Conservation (phyloP, 495 filamentous ascomycete species). For the Immersiella caudata region DNA sequence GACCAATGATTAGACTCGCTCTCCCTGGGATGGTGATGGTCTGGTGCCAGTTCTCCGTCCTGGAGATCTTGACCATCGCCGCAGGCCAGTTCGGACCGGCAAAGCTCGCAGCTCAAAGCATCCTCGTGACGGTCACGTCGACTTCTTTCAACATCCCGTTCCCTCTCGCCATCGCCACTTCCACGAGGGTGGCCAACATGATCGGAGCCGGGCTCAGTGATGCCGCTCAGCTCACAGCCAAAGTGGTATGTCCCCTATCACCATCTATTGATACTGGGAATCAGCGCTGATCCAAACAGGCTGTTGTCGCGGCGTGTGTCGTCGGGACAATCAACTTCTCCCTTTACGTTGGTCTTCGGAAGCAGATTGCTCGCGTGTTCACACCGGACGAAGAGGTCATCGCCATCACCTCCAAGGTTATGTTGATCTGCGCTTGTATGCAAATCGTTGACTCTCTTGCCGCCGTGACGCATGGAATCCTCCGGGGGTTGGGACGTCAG, state of each 20-base stretch:
- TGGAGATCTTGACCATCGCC: constrained; percentile 70
- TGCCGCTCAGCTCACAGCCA: constrained; percentile 64
- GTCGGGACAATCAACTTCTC: constrained; percentile 71
- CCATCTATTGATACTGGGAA: neutral
- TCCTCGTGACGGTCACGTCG: constrained; percentile 50
- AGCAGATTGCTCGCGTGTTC: constrained; percentile 68
- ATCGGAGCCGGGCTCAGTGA: constrained; percentile 63
- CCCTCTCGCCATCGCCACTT: constrained; percentile 56
- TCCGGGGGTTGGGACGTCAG: constrained; percentile 78
- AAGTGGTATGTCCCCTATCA: constrained; percentile 48
- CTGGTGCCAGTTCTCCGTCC: constrained; percentile 77
- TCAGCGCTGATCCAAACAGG: constrained; percentile 14
- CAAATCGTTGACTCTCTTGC: constrained; percentile 78
- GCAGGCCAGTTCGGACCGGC: constrained; percentile 68
- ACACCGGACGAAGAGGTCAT: constrained; percentile 75
- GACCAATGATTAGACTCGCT: constrained; percentile 77
- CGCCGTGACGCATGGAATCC: constrained; percentile 70
- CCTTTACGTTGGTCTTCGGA: constrained; percentile 53
- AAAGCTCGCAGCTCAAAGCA: constrained; percentile 59
- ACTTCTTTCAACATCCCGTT: constrained; percentile 60
- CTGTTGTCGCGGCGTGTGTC: constrained; percentile 36
- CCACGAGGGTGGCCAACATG: constrained; percentile 59
- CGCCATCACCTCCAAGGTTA: constrained; percentile 62
- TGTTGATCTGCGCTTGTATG: constrained; percentile 75
- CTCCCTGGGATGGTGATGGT: constrained; percentile 83